A percentile compares a stretch with the other conserved stretches of the same genome.
phyloP scores from a whole-genome alignment of 345 rosid genomes.

The Viola odorata region DNA sequence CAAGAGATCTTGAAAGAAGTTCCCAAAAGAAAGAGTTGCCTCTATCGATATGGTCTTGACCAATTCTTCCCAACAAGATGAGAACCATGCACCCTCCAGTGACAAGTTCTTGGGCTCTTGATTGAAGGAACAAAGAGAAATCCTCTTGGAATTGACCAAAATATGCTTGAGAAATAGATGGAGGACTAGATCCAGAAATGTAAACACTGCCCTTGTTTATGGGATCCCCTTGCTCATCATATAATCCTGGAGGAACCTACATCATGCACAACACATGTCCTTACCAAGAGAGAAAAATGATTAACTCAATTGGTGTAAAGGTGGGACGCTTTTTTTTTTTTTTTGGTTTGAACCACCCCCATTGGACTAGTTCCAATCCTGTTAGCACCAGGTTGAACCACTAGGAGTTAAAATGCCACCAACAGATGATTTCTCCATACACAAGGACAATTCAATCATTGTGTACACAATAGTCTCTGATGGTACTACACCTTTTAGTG shows the following conservation, averaged over 20 bases:
- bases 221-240: slow-evolving; percentile 58
- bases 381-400: too few relatives aligned
- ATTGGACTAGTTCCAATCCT: too few relatives aligned
- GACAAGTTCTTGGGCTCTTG: slow-evolving; percentile 55
- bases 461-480: neutral
- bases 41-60: slow-evolving; percentile 57
- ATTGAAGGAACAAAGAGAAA: slow-evolving; percentile 54
- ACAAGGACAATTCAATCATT: too few relatives aligned
- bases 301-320: neutral
- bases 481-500: too few relatives aligned
- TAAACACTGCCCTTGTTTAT: slow-evolving; percentile 62
- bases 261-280: neutral
- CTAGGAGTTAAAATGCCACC: too few relatives aligned
- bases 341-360: neutral
- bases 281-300: too few relatives aligned
- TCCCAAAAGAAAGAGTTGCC: slow-evolving; percentile 89
- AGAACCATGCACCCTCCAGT: slow-evolving; percentile 63
- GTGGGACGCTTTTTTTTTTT: neutral
- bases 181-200: slow-evolving; percentile 61
- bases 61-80: slow-evolving; percentile 61
- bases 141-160: slow-evolving; percentile 62
- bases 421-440: too few relatives aligned
- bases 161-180: slow-evolving; percentile 58
- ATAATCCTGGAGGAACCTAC: slow-evolving; percentile 66
- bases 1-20: slow-evolving; percentile 53